A percentile compares a stretch with the other conserved stretches of the same genome.
Evolutionary conservation across 106 monocot species (phyloP).

Genomic region (Acorus calamus): DNA sequence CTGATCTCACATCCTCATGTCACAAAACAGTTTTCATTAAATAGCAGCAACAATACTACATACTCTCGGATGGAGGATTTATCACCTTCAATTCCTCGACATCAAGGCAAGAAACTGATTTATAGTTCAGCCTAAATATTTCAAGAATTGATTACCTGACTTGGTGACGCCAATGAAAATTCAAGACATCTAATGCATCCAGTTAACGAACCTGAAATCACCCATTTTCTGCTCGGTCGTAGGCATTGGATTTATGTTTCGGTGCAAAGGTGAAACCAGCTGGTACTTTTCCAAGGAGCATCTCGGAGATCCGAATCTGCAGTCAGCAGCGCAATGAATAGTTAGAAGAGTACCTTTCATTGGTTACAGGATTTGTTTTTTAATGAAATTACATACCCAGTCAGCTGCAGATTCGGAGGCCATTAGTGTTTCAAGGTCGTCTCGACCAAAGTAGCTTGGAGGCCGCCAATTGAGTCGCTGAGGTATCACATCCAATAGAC

Average conservation of each 20-base stretch:
- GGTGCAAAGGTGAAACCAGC: constrained; percentile 56
- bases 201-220: constrained; percentile 2
- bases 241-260: constrained; percentile 73
- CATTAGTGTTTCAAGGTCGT: constrained; percentile 93
- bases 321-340: not conserved
- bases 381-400: constrained; percentile 45
- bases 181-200: too few species aligned
- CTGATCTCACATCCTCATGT: too few species aligned
- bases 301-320: constrained; percentile 84
- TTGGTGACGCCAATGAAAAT: too few species aligned
- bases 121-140: too few species aligned
- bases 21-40: too few species aligned
- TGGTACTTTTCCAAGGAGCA: constrained; percentile 89
- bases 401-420: constrained; percentile 97
- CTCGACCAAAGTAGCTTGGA: constrained; percentile 72
- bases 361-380: too few species aligned
- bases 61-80: too few species aligned
- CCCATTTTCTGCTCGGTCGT: constrained; percentile 56
- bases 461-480: constrained; percentile 86
- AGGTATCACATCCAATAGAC: constrained; percentile 76
- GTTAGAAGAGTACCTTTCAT: too few species aligned
- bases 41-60: too few species aligned
- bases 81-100: too few species aligned
- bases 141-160: too few species aligned
- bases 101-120: too few species aligned